Evolutionary conservation across 441 rosid genomes (phyloP).

Genomic region (Euphorbia corollata): DNA sequence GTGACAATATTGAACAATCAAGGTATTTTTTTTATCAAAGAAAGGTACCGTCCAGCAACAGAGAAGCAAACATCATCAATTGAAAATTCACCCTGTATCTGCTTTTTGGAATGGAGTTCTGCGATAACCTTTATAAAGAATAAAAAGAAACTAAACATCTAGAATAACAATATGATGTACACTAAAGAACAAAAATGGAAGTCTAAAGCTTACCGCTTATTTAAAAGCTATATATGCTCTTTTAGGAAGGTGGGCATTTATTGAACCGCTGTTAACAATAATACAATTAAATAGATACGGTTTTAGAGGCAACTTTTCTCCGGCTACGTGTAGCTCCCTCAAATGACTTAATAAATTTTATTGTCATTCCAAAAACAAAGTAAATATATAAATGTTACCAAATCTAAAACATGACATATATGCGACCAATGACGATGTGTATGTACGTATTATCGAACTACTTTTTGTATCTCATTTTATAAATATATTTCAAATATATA

Average conservation of each 20-base stretch:
- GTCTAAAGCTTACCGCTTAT: slow-evolving; percentile 2
- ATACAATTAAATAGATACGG: slow-evolving; percentile 67
- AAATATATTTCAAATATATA: too few relatives aligned
- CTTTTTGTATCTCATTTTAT: too few relatives aligned
- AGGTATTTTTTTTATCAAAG: background rate
- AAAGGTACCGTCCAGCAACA: slow-evolving; percentile 57
- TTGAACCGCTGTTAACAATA: slow-evolving; percentile 83
- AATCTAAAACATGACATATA: slow-evolving; percentile 32
- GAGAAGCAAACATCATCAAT: slow-evolving; percentile 86
- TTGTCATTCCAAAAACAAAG: slow-evolving; percentile 92
- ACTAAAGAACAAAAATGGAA: background rate
- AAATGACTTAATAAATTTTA: slow-evolving; percentile 78
- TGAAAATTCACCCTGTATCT: slow-evolving; percentile 77
- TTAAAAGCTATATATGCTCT: slow-evolving; percentile 27
- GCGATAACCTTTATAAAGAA: slow-evolving; percentile 39
- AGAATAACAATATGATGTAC: too few relatives aligned
- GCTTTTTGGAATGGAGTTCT: slow-evolving; percentile 53
- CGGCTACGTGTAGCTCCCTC: slow-evolving; percentile 86
- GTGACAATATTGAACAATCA: background rate
- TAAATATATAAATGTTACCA: slow-evolving; percentile 80
- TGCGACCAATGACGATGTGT: too few relatives aligned
- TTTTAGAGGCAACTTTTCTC: slow-evolving; percentile 58
- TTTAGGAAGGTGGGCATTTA: slow-evolving; percentile 36
- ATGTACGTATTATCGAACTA: too few relatives aligned
- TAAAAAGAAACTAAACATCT: background rate